A percentile compares a stretch with the other conserved stretches of the same genome.
These are phyloP conservation scores for Colletotrichum kahawae DNA, from an alignment of 2,329 filamentous ascomycete species.

Conservation along the genomic window DNA sequence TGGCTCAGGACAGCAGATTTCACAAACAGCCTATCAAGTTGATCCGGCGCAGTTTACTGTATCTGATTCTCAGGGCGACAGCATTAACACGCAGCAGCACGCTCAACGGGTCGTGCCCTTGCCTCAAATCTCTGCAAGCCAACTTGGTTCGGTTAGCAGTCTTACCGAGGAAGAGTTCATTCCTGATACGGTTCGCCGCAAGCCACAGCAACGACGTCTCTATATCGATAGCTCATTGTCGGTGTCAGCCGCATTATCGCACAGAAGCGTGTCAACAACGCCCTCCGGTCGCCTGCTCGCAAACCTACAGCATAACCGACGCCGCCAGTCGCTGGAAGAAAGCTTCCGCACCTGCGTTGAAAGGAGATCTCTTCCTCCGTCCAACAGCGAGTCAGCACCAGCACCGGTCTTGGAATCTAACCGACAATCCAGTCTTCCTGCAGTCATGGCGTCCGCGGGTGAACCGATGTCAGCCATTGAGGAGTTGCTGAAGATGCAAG, in stretches of 20 bases:
- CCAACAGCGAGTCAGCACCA: neutral
- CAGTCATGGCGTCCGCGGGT: neutral
- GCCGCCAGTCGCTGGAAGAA: neutral
- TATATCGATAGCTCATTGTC: neutral
- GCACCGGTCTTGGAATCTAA: neutral
- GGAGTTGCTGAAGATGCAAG: constrained; percentile 12
- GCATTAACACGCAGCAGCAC: constrained; percentile 12
- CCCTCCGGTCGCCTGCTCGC: neutral
- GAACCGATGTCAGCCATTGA: constrained; percentile 18
- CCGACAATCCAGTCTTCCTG: neutral
- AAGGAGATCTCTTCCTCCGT: neutral
- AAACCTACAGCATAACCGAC: neutral
- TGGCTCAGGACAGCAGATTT: neutral
- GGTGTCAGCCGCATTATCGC: neutral
- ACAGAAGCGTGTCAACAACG: neutral
- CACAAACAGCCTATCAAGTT: neutral
- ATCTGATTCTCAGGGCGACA: neutral
- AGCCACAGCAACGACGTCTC: neutral
- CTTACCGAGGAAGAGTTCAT: constrained; percentile 1
- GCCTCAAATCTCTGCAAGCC: neutral
- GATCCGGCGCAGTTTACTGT: neutral
- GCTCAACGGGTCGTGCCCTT: constrained; percentile 19
- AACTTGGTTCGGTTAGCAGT: neutral
- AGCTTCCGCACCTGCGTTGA: constrained; percentile 1
- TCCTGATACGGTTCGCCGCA: constrained; percentile 22